Evolutionary conservation across 441 rosid species (phyloP).

Genomic region (Erysimum cheiri): DNA sequence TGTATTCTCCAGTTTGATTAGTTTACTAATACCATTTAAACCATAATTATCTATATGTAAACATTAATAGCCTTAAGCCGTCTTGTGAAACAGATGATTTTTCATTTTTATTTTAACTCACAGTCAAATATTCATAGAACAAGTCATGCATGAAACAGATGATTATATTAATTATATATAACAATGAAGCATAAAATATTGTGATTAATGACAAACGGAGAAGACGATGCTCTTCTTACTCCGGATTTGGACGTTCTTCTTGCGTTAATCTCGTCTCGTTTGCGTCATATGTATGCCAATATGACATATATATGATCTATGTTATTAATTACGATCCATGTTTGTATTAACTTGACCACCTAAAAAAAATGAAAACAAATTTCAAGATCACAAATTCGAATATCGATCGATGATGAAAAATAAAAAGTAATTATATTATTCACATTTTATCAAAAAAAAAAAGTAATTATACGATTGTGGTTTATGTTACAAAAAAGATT

Average conservation of each 20-base stretch:
- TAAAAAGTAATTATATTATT: no score
- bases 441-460: no score
- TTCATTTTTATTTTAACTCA: not conserved
- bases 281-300: constrained; percentile 13
- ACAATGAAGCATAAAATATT: constrained; percentile 1
- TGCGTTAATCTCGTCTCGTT: constrained; percentile 14
- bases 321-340: not conserved
- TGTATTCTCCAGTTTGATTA: constrained; percentile 16
- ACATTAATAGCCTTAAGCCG: not conserved
- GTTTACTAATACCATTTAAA: not conserved
- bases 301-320: not conserved
- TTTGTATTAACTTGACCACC: not conserved
- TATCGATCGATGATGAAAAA: not conserved
- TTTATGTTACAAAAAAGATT: not conserved
- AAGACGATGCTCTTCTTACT: constrained; percentile 29
- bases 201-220: constrained; percentile 27
- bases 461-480: not conserved
- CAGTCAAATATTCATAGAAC: not conserved
- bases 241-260: constrained; percentile 20
- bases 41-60: not conserved
- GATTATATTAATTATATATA: constrained; percentile 2
- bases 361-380: not conserved
- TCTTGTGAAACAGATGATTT: constrained; percentile 2
- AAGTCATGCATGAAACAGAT: constrained; percentile 6
- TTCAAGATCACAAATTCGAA: not conserved